phyloP scores from a whole-genome alignment of 1,284 basidiomycete genomes.

The Tilletiaria anomala region DNA sequence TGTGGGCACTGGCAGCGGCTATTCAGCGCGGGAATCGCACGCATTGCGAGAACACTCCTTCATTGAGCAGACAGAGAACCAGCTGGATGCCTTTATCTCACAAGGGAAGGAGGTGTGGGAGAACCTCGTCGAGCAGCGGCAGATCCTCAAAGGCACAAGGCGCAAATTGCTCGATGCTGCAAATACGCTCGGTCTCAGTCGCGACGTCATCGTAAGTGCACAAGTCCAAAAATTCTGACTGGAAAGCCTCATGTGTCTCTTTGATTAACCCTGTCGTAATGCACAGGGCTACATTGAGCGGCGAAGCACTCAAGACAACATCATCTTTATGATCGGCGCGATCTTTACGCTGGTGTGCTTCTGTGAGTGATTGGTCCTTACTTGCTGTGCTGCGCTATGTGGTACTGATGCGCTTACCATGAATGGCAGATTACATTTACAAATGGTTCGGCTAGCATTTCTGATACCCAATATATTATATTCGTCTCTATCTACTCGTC shows the following conservation, averaged over 20 bases:
- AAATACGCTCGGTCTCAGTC: constrained; percentile 32
- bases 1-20: constrained; percentile 2
- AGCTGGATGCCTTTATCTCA: constrained; percentile 35
- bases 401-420: not conserved
- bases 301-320: constrained; percentile 34
- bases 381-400: not conserved
- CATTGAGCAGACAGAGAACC: constrained; percentile 32
- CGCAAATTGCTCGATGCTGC: constrained; percentile 28
- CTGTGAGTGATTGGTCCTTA: constrained; percentile 8
- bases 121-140: constrained; percentile 36
- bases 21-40: constrained; percentile 23
- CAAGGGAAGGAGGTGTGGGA: constrained; percentile 34
- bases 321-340: constrained; percentile 32
- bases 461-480: no score
- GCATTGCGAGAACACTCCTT: constrained; percentile 36
- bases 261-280: not conserved
- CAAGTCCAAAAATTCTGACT: not conserved
- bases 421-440: constrained; percentile 21
- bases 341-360: constrained; percentile 34
- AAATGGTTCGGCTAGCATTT: constrained; percentile 31
- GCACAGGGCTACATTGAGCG: constrained; percentile 30
- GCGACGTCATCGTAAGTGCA: constrained; percentile 25
- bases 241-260: not conserved
- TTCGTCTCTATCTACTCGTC: no score
- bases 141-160: constrained; percentile 35